Base-by-base conservation (phyloP, 306 rosid genomes). In the Glycine latifolia region DNA sequence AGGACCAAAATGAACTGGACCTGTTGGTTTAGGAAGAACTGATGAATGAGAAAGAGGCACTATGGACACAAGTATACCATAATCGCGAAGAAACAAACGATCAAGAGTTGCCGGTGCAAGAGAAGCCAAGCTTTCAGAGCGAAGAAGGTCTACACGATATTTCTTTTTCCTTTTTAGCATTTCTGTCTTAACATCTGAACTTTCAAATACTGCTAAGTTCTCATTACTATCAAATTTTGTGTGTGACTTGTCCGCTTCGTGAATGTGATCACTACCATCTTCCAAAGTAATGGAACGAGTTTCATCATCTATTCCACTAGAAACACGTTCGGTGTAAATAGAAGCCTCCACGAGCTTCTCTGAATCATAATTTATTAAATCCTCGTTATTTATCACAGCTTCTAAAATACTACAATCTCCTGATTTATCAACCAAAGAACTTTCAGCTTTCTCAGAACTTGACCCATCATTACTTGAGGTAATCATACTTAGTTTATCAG, bases 121-220 rank as follows among this genome's bases (percentile, higher is more conserved):
- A 78, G 98, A 93, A 55, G 98, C 99, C 93, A 95, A 87, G 85
- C 98, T 92, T 86, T 95, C 99, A 88, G 94, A 93, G 56, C 97
- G 98, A 76, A 95, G 98, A 80, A 95, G 89, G 85, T 95, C 96
- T 73, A 95, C 97, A 59, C 84, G 92, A 53, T 89, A 95, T 73
- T 92, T 89, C 89, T 82, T 93, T 92, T 17, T 89, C 87, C 70
- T 85, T 83, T 83, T 89, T 65, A 82, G 37, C 48, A 75, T 44
- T 89, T 93, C 97, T 79, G 79, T 85, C 83, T 88, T 97, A 77
- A 67, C 68, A 71, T 88, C 87, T 69, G 91, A 85, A 65, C 71
- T 90, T 72, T 93, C 93, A 73, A 81, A 84, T 50, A 14, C 87
- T 62, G 75, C 73, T 72, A 13, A 41, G 73, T 85, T 95, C 75